Conservation (phyloP, 2,329 filamentous ascomycete genomes). For the Alternaria ventricosa region DNA sequence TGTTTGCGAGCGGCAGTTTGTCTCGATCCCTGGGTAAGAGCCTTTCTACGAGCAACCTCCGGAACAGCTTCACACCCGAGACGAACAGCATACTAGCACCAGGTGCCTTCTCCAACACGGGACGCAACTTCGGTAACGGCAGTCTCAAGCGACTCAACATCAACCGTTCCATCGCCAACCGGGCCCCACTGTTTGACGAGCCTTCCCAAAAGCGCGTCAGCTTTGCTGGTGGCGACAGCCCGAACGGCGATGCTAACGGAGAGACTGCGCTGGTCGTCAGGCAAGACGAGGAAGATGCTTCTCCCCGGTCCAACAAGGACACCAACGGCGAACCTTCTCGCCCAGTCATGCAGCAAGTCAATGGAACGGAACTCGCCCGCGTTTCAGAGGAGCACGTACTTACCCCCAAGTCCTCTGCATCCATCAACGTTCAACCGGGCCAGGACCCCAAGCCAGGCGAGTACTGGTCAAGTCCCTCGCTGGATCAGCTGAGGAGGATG, state of each 20-base stretch:
- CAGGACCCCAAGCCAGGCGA: constrained; percentile 68
- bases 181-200: constrained; percentile 67
- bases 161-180: constrained; percentile 74
- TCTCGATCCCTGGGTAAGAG: constrained; percentile 82
- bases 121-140: constrained; percentile 43
- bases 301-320: constrained; percentile 60
- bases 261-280: constrained; percentile 58
- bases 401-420: constrained; percentile 42
- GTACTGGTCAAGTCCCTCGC: constrained; percentile 85
- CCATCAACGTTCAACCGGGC: constrained; percentile 36
- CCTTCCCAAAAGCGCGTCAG: constrained; percentile 76
- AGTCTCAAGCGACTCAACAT: constrained; percentile 92
- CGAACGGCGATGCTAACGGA: constrained; percentile 52
- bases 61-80: constrained; percentile 79
- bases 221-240: constrained; percentile 71
- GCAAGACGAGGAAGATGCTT: constrained; percentile 57
- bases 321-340: constrained; percentile 47
- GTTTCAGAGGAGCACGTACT: constrained; percentile 74
- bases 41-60: constrained; percentile 84
- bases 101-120: constrained; percentile 78
- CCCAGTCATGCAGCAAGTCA: constrained; percentile 74
- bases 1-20: constrained; percentile 62
- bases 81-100: constrained; percentile 87
- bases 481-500: constrained; percentile 79
- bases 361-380: constrained; percentile 77